phyloP scores from a whole-genome alignment of 2,329 filamentous ascomycete genomes.

The Fusarium phyllophilum region DNA sequence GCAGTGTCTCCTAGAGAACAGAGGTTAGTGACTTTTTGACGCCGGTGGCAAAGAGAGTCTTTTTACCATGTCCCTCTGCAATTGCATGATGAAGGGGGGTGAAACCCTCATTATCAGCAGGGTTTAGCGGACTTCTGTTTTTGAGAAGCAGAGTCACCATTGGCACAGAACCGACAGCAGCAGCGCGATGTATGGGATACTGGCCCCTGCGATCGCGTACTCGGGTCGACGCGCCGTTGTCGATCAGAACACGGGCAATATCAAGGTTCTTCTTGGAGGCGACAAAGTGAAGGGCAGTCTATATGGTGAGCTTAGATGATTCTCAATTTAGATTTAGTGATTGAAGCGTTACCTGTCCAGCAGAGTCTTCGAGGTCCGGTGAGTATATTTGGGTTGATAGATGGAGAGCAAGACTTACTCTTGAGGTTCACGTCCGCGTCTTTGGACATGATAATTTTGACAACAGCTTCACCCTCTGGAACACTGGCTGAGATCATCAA shows the following conservation, averaged over 20 bases:
- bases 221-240: constrained; percentile 78
- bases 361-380: constrained; percentile 62
- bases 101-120: constrained; percentile 82
- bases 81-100: constrained; percentile 91
- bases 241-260: constrained; percentile 79
- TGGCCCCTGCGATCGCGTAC: constrained; percentile 89
- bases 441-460: constrained; percentile 73
- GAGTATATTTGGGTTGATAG: background rate
- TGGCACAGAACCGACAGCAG: constrained; percentile 87
- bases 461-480: constrained; percentile 74
- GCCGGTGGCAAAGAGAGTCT: background rate
- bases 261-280: constrained; percentile 91
- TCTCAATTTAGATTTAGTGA: background rate
- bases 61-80: constrained; percentile 75
- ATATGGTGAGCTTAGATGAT: background rate
- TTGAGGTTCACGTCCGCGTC: constrained; percentile 79
- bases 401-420: constrained; percentile 57
- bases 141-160: constrained; percentile 84
- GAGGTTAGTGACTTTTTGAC: background rate
- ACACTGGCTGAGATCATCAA: constrained; percentile 85
- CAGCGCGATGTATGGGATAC: constrained; percentile 89
- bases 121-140: constrained; percentile 82
- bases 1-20: constrained; percentile 75
- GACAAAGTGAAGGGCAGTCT: constrained; percentile 92
- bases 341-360: constrained; percentile 64